Evolutionary conservation across 2,329 filamentous ascomycete genomes (phyloP).

Genomic region (Talaromyces verruculosus): DNA sequence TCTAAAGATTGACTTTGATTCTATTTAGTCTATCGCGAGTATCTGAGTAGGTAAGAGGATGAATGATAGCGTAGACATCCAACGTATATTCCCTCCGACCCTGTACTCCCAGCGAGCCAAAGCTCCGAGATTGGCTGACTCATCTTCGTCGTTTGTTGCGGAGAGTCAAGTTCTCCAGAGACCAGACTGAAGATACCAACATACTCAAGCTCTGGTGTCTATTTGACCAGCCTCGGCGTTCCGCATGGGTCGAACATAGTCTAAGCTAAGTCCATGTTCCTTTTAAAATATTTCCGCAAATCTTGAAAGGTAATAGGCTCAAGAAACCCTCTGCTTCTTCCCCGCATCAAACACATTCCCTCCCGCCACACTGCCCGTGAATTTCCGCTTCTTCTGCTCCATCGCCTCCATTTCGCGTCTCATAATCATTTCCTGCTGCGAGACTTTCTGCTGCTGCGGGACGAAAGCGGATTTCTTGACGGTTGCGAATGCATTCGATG

Average conservation of each 20-base stretch:
- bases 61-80: not conserved
- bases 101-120: too few species aligned
- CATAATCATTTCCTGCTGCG: conserved; percentile 86
- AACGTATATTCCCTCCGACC: too few species aligned
- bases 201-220: not conserved
- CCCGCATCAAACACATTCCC: conserved; percentile 29
- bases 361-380: not conserved
- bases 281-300: not conserved
- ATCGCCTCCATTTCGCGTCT: conserved; percentile 65
- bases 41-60: not conserved
- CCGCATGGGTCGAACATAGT: not conserved
- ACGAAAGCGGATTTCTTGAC: conserved; percentile 62
- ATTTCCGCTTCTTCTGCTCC: conserved; percentile 57
- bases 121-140: too few species aligned
- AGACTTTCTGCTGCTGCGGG: conserved; percentile 76
- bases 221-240: not conserved
- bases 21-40: not conserved
- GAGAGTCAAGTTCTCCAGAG: too few species aligned
- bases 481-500: conserved; percentile 59
- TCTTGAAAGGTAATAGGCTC: not conserved
- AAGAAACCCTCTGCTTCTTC: conserved; percentile 39
- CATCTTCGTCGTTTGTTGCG: too few species aligned
- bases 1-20: not conserved
- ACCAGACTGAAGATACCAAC: not conserved
- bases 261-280: not conserved